phyloP scores from a whole-genome alignment of 176 grass and related monocot genomes.

The Lolium multiflorum region DNA sequence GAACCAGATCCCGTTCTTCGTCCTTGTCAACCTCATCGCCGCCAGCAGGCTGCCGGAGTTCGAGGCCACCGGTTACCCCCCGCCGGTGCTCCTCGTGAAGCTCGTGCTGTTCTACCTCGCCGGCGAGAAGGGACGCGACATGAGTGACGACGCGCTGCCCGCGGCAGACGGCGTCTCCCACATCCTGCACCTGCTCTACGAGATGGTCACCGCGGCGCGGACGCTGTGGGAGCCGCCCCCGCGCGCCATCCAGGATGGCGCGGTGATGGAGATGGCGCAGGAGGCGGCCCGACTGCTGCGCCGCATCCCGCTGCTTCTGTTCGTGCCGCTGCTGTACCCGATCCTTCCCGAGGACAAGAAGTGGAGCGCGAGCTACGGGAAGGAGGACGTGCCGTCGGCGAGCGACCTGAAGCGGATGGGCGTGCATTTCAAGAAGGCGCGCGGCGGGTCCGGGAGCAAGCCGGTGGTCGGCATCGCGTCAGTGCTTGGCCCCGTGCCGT shows the following conservation, averaged over 20 bases:
- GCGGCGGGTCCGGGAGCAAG: constrained; percentile 5
- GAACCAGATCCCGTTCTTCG: constrained; percentile 58
- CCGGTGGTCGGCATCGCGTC: constrained; percentile 28
- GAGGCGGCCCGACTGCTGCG: constrained; percentile 44
- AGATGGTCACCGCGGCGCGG: constrained; percentile 37
- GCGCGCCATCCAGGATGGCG: constrained; percentile 10
- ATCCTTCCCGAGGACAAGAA: constrained; percentile 48
- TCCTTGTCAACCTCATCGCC: constrained; percentile 45
- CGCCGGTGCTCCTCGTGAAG: constrained; percentile 36
- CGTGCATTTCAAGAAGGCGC: constrained; percentile 43
- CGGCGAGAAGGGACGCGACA: constrained; percentile 51
- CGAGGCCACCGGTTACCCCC: neutral
- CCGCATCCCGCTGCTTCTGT: constrained; percentile 46
- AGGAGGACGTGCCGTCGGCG: constrained; percentile 45
- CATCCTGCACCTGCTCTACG: constrained; percentile 56
- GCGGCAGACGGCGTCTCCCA: neutral
- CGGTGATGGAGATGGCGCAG: constrained; percentile 18
- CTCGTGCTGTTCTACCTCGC: constrained; percentile 45
- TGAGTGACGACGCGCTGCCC: constrained; percentile 30
- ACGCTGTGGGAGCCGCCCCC: constrained; percentile 38
- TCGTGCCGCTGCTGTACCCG: constrained; percentile 63
- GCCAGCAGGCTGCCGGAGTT: constrained; percentile 41
- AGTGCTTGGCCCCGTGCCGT: constrained; percentile 46
- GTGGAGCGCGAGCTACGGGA: constrained; percentile 51
- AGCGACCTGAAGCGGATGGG: constrained; percentile 67